Conservation (phyloP, 2,329 filamentous ascomycete genomes). For the Hawksworthiomyces lignivorus region DNA sequence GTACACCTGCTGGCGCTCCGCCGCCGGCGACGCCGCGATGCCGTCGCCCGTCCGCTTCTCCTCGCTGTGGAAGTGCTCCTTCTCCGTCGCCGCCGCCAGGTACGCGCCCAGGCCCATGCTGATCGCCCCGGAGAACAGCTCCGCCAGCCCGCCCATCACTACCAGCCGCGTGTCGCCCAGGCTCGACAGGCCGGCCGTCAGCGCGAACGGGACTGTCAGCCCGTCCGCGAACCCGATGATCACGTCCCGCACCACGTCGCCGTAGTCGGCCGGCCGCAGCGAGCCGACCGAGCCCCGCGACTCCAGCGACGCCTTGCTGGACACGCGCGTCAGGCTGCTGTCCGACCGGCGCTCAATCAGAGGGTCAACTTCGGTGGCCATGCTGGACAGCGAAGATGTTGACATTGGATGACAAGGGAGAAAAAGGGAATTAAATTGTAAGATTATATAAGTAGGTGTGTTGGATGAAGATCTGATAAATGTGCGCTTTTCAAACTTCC, state of each 20-base stretch:
- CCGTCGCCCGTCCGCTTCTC: constrained; percentile 36
- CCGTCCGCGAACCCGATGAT: constrained; percentile 74
- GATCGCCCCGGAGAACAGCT: constrained; percentile 68
- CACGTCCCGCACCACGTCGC: constrained; percentile 49
- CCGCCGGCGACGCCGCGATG: constrained; percentile 30
- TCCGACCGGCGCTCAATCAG: constrained; percentile 16
- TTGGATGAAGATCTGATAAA: too few relatives aligned
- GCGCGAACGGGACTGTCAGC: constrained; percentile 70
- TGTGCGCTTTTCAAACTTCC: too few relatives aligned
- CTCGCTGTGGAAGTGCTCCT: constrained; percentile 42
- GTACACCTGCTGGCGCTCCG: constrained; percentile 41
- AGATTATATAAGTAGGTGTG: too few relatives aligned
- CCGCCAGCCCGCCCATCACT: constrained; percentile 65
- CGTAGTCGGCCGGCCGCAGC: constrained; percentile 26
- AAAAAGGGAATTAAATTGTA: too few relatives aligned
- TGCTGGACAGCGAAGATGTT: not conserved
- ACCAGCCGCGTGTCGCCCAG: constrained; percentile 59
- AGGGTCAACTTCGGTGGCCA: constrained; percentile 13
- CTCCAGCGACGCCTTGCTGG: too few relatives aligned
- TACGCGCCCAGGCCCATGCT: constrained; percentile 73
- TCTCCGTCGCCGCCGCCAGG: constrained; percentile 55
- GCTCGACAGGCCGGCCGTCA: constrained; percentile 64
- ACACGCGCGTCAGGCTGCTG: constrained; percentile 13
- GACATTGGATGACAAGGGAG: too few relatives aligned
- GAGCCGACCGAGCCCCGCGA: constrained; percentile 8